phyloP scores from a whole-genome alignment of 129 eudicot genomes.

The Lonicera japonica region DNA sequence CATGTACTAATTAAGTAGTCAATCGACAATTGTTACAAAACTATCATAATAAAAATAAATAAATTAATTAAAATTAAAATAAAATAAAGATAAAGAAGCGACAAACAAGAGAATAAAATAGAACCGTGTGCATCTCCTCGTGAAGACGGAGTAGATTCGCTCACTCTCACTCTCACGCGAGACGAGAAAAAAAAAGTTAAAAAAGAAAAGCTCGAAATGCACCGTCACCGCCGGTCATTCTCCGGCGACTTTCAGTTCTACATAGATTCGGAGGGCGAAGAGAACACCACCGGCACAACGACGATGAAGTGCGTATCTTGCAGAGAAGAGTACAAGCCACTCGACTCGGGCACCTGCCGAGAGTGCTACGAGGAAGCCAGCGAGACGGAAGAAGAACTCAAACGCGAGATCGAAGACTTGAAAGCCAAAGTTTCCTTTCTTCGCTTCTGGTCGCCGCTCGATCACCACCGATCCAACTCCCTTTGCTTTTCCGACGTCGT shows the following conservation, averaged over 20 bases:
- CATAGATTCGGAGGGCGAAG: conserved; percentile 5
- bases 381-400: conserved; percentile 86
- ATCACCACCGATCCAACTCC: conserved; percentile 17
- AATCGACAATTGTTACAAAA: no score
- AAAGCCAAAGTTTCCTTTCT: conserved; percentile 72
- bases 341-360: conserved; percentile 89
- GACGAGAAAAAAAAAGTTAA: no score
- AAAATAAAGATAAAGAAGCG: no score
- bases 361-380: conserved; percentile 97
- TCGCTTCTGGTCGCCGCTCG: conserved; percentile 31
- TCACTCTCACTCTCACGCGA: no score
- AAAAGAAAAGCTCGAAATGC: conserved; percentile 3
- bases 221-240: conserved; percentile 16
- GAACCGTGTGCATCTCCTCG: no score
- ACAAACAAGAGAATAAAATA: no score
- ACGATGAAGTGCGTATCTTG: conserved; percentile 81
- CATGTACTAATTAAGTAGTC: no score
- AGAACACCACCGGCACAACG: conserved; percentile 15
- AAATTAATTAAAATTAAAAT: no score
- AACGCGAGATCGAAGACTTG: conserved; percentile 91
- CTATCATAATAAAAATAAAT: no score
- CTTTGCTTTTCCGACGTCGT: conserved; percentile 68
- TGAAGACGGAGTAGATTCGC: background rate
- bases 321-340: conserved; percentile 52
- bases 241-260: conserved; percentile 11